phyloP scores from a whole-genome alignment of 495 filamentous ascomycete genomes.

The Staphylotrichum longicolle region DNA sequence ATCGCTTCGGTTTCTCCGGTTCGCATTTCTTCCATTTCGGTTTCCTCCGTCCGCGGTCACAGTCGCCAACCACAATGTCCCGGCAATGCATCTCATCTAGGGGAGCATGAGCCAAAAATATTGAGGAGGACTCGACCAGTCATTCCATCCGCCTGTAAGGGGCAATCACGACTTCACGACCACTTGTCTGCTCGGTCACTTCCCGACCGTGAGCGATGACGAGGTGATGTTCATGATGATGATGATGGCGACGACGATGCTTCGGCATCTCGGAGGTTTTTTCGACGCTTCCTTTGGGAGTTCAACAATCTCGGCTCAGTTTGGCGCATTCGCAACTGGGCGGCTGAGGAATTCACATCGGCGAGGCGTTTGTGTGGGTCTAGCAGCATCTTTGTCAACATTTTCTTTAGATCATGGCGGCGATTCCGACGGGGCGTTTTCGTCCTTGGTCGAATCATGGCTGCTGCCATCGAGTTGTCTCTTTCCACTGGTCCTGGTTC shows the following conservation, averaged over 20 bases:
- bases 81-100: neutral
- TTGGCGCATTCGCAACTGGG: neutral
- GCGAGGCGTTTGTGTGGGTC: slow-evolving; percentile 11
- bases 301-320: slow-evolving; percentile 8
- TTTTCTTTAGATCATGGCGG: neutral
- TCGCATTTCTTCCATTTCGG: neutral
- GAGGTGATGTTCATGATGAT: too few species aligned
- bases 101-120: neutral
- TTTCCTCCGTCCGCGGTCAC: neutral
- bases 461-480: neutral
- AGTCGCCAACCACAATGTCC: neutral
- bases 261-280: slow-evolving; percentile 1
- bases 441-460: neutral
- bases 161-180: slow-evolving; percentile 12
- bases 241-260: neutral
- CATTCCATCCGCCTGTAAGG: slow-evolving; percentile 4
- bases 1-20: slow-evolving; percentile 3
- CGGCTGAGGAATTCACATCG: slow-evolving; percentile 10
- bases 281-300: slow-evolving; percentile 6
- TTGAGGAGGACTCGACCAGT: slow-evolving; percentile 2
- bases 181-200: slow-evolving; percentile 1
- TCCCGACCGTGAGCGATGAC: neutral
- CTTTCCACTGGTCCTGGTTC: neutral
- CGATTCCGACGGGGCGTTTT: neutral
- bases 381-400: neutral